Percentiles rank a stretch among this genome's conserved stretches.
Conservation (phyloP, 768 basidiomycete genomes). For the Leccinellum albellum region DNA sequence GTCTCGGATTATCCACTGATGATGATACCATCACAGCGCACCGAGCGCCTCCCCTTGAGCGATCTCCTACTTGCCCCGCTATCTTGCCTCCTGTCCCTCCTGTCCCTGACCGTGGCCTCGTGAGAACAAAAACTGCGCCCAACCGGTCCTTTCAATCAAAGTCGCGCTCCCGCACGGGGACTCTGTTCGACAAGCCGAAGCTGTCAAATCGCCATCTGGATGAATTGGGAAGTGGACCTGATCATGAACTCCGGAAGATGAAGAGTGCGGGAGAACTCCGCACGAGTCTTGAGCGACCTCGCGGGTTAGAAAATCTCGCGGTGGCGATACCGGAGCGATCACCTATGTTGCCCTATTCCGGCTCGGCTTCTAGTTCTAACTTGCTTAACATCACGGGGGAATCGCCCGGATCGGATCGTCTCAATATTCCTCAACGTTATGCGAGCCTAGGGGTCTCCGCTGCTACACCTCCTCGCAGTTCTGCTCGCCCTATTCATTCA, state of each 20-base stretch:
- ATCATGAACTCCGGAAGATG: constrained; percentile 74
- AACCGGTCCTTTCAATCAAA: constrained; percentile 50
- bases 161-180: constrained; percentile 34
- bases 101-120: constrained; percentile 43
- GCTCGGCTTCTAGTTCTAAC: constrained; percentile 70
- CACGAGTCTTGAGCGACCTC: constrained; percentile 30
- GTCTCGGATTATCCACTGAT: constrained; percentile 36
- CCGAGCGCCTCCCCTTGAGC: constrained; percentile 50
- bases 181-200: constrained; percentile 22
- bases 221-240: constrained; percentile 41
- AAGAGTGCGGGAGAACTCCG: constrained; percentile 83
- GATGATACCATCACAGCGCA: constrained; percentile 74
- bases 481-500: constrained; percentile 38
- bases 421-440: constrained; percentile 51
- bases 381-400: constrained; percentile 39
- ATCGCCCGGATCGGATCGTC: constrained; percentile 34
- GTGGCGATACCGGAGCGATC: constrained; percentile 38
- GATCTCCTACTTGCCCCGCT: constrained; percentile 50
- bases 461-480: constrained; percentile 30
- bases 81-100: constrained; percentile 24
- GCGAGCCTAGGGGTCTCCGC: constrained; percentile 60
- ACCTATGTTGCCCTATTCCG: constrained; percentile 46
- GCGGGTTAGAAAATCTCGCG: constrained; percentile 23
- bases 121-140: constrained; percentile 72
- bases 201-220: constrained; percentile 27